Evolutionary conservation across 1,284 basidiomycete genomes (phyloP), one percentile per base, ranked within the genome.

Genomic region (Lignosus rhinocerotis): DNA sequence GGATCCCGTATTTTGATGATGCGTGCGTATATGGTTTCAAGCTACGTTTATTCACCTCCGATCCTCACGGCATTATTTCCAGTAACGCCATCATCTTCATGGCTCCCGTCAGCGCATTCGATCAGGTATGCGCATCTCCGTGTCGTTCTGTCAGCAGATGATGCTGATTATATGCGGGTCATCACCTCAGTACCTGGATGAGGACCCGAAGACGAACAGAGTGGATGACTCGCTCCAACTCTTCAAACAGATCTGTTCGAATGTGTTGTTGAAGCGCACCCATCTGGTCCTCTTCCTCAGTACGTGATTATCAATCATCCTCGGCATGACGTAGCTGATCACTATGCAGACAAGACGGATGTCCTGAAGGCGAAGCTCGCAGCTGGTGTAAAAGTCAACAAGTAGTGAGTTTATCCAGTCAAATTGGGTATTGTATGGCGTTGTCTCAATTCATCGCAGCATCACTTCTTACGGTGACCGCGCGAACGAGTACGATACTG

Each of bases 61-160:
- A 55, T 33, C 3, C 9, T 32, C 3, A 17, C 17, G 17, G 21
- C 6, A 6, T 25, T 25, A 25, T 19, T 25, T 39, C n/a, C 33
- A 72, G 70, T 12, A 90, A 88, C 59, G 90, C 91, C 30, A 93
- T 93, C 69, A 93, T 93, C 56, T 93, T 93, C 70, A 81, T 93
- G 52, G 90, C 91, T 33, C 90, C 90, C n/a, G 84, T 93, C 59
- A 92, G 89, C 69, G 91, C 91, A 7, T 93, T 92, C 68, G 90
- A 93, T 74, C 90, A 92, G 79, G 89, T 87, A 67, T 56, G 75
- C 65, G 10, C 12, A 5, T 1, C 33, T 38, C 7, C 1, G 14
- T 32, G 6, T 12, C 10, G 6, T 6, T 36, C 16, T 14, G 12
- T 21, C 12, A 6, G 10, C 42, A 25, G 34, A 39, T 33, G n/a